phyloP scores from a whole-genome alignment of 805 yeast genomes.

The Phaffomyces antillensis region DNA sequence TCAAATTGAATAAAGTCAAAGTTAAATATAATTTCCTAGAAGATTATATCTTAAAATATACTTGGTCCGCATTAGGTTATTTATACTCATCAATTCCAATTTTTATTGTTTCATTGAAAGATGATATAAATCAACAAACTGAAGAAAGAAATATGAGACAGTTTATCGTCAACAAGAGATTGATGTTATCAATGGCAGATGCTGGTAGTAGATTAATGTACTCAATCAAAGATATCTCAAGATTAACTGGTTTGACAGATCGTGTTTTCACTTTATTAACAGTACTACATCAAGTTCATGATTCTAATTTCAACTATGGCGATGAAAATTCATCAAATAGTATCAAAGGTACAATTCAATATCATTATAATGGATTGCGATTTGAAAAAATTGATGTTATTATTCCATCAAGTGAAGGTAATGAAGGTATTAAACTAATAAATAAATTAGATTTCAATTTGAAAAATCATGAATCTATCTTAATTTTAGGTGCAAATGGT shows the following conservation, averaged over 20 bases:
- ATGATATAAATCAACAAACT: constrained; percentile 17
- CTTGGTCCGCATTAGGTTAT: constrained; percentile 96
- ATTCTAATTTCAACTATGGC: constrained; percentile 36
- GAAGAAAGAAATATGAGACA: constrained; percentile 69
- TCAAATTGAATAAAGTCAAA: constrained; percentile 48
- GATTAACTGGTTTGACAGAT: constrained; percentile 84
- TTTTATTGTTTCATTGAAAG: constrained; percentile 44
- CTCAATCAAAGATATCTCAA: constrained; percentile 88
- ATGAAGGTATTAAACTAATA: constrained; percentile 54
- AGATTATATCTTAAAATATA: constrained; percentile 80
- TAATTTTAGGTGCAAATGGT: constrained; percentile 83
- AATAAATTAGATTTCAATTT: constrained; percentile 53
- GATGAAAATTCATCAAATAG: constrained; percentile 37
- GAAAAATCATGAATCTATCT: constrained; percentile 48
- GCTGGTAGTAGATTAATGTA: constrained; percentile 94
- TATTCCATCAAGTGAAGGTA: constrained; percentile 62
- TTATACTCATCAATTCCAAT: constrained; percentile 87
- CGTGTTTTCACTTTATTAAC: constrained; percentile 70
- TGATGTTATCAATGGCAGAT: constrained; percentile 86
- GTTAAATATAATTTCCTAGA: constrained; percentile 69
- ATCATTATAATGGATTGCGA: constrained; percentile 69
- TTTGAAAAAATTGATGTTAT: constrained; percentile 78
- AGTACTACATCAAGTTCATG: constrained; percentile 79
- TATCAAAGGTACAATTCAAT: constrained; percentile 75
- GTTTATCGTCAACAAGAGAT: constrained; percentile 83